These are phyloP conservation scores for Pilatotrama ljubarskyi DNA, from an alignment of 768 basidiomycete species.

Conservation along the genomic window DNA sequence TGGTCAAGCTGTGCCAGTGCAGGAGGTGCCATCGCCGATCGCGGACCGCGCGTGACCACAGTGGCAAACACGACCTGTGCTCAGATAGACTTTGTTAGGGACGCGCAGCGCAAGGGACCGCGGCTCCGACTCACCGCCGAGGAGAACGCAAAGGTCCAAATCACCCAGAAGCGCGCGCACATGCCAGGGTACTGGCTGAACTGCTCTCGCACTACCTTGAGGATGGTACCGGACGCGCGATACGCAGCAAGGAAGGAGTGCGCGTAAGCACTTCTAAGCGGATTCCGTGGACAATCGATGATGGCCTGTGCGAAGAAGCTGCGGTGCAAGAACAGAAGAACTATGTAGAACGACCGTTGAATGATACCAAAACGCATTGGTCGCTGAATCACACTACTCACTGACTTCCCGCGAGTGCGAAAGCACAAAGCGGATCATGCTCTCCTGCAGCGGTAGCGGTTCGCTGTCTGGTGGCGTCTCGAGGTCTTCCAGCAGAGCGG, in stretches of 20 bases:
- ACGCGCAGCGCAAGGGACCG: not conserved
- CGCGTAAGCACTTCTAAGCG: slow-evolving; percentile 67
- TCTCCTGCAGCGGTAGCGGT: slow-evolving; percentile 26
- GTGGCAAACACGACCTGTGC: slow-evolving; percentile 78
- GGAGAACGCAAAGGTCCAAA: slow-evolving; percentile 60
- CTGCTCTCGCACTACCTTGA: slow-evolving; percentile 49
- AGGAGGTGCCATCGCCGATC: slow-evolving; percentile 61
- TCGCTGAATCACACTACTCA: slow-evolving; percentile 39
- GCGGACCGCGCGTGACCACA: slow-evolving; percentile 72
- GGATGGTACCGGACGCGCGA: slow-evolving; percentile 64
- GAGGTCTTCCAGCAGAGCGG: slow-evolving; percentile 36
- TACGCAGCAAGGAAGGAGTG: slow-evolving; percentile 73
- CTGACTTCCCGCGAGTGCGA: slow-evolving; percentile 51
- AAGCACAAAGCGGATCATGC: slow-evolving; percentile 43
- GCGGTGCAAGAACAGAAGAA: slow-evolving; percentile 64
- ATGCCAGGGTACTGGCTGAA: slow-evolving; percentile 58
- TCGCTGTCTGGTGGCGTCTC: slow-evolving; percentile 23
- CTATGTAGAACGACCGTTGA: slow-evolving; percentile 32
- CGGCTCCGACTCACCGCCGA: slow-evolving; percentile 30
- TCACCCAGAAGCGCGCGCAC: slow-evolving; percentile 60
- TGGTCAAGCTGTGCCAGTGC: slow-evolving; percentile 73
- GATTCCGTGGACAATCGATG: slow-evolving; percentile 65
- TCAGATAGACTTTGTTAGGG: slow-evolving; percentile 54
- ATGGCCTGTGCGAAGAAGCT: slow-evolving; percentile 75
- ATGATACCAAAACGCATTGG: slow-evolving; percentile 30